These are phyloP conservation scores for Przewalskia tangutica DNA, from an alignment of 257 asterid genomes.

Conservation along the genomic window DNA sequence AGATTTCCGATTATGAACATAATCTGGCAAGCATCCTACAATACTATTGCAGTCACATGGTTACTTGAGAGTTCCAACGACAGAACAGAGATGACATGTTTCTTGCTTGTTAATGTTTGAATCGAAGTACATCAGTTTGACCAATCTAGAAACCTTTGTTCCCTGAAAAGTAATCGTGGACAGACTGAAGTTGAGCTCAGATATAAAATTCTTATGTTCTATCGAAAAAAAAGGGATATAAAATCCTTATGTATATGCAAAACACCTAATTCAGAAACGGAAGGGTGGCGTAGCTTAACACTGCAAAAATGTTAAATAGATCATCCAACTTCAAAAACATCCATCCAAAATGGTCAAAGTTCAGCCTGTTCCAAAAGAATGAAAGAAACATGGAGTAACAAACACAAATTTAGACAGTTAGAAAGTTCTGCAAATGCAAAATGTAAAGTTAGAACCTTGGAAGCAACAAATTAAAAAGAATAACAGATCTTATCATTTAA, in stretches of 20 bases:
- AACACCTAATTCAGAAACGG: neutral
- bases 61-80: neutral
- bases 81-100: neutral
- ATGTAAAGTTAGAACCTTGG: neutral
- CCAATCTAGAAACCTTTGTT: neutral
- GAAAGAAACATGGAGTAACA: slow-evolving; percentile 1
- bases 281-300: too few species aligned
- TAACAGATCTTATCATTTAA: neutral
- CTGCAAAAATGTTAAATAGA: too few species aligned
- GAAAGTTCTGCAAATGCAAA: neutral
- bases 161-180: neutral
- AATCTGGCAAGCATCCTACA: neutral
- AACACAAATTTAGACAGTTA: neutral
- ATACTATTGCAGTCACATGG: neutral
- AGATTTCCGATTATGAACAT: neutral
- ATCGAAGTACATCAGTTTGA: too few species aligned
- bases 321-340: too few species aligned
- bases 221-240: too few species aligned
- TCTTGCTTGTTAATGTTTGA: too few species aligned
- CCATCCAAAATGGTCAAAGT: too few species aligned
- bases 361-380: too few species aligned
- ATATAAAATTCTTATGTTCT: too few species aligned
- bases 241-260: too few species aligned
- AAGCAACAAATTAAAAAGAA: neutral
- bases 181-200: neutral